A percentile compares a stretch with the other conserved stretches of the same genome.
These are phyloP conservation scores for Cladophialophora bantiana DNA, from an alignment of 2,329 filamentous ascomycete species.

Conservation along the genomic window DNA sequence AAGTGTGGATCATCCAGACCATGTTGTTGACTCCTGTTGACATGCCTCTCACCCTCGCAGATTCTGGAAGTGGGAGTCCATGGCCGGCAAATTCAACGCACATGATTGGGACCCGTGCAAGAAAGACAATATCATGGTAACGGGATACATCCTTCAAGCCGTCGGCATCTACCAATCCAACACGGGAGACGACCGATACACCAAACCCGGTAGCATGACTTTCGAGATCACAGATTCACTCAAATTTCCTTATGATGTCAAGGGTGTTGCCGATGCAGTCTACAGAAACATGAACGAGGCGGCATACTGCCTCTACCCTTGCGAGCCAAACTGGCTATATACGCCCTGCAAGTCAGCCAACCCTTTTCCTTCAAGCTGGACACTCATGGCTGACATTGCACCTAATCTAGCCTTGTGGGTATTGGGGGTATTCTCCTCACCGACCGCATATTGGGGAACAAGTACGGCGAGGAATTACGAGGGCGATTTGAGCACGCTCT, in stretches of 20 bases:
- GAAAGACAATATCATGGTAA: constrained; percentile 36
- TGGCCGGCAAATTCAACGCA: constrained; percentile 33
- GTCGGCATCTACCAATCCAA: constrained; percentile 31
- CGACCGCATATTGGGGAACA: constrained; percentile 24
- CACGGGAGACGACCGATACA: constrained; percentile 31
- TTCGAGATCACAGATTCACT: constrained; percentile 29
- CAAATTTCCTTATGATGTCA: constrained; percentile 27
- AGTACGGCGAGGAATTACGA: constrained; percentile 23
- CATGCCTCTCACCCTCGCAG: constrained; percentile 3
- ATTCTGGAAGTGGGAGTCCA: constrained; percentile 33
- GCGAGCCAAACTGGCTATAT: constrained; percentile 36
- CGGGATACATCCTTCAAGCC: constrained; percentile 31
- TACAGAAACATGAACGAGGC: constrained; percentile 30
- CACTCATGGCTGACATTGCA: not conserved
- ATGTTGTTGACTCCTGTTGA: not conserved
- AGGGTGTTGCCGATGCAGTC: constrained; percentile 29
- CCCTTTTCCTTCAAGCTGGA: not conserved
- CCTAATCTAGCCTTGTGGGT: constrained; percentile 22
- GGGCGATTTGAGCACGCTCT: constrained; percentile 29
- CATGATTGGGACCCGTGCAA: constrained; percentile 33
- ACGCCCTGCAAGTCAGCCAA: constrained; percentile 31
- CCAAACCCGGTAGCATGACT: constrained; percentile 19
- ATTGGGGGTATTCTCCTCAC: constrained; percentile 25
- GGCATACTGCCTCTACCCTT: constrained; percentile 31
- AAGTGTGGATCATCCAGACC: constrained; percentile 13